Base-by-base conservation (phyloP, 331 rosid genomes). In the Prunus yedoensis region DNA sequence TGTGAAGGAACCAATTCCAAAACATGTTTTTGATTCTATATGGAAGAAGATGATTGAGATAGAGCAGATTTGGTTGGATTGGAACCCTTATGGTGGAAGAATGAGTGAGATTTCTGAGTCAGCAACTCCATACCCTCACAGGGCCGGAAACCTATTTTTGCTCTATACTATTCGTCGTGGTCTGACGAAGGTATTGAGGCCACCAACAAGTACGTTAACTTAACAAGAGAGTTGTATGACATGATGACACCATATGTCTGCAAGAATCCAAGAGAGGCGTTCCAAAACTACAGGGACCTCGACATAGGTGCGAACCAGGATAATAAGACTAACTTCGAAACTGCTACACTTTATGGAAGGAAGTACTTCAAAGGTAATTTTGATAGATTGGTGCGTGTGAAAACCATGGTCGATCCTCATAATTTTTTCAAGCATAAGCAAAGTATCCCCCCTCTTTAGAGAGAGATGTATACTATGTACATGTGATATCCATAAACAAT, bases 391-490 rank as follows among this genome's bases (percentile, higher is more conserved):
- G 89, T 87, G 45, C 83, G 66, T 71, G 83, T 88, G 7, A 93
- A 93, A 79, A 83, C 88, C 2, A 82, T 32, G 53, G 86, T 86
- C 60, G 98, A 93, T 83, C 96, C 97, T 6, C 83, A 73, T 4
- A 88, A 91, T 52, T 87, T 93, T 83, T 91, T 93, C 78, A 85
- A 87, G 66, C 87, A 90, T 77, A 96, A 93, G 28, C 97, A 89
- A 78, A 93, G 98, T 73, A 89, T 93, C 38, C 74, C 74, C 43
- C 21, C 71, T 47, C 52, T 10, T 47, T 47, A 38, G 43, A 38
- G 2, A 38, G 43, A 6, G 43, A 38, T 38, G 9, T 38, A 38
- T 38, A 38, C 43, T 38, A 38, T 38, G 9, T 38, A 35, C 0
- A 35, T 35, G 41, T 35, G 41, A 35, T 35, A 1, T 35, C 8